These are phyloP conservation scores for Croton setiger DNA, from an alignment of 441 rosid species.

Conservation along the genomic window DNA sequence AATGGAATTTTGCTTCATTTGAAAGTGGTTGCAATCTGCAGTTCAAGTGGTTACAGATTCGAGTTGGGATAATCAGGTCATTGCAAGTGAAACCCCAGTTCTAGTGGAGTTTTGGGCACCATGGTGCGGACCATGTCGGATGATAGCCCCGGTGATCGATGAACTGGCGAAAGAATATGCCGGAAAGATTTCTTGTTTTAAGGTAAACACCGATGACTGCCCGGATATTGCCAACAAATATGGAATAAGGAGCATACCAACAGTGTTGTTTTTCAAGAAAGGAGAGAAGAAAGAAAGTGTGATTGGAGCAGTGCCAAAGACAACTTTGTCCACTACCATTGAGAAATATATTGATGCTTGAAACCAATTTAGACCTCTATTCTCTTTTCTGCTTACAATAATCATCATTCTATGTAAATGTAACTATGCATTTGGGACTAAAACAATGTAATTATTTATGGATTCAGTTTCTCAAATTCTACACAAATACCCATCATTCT, in stretches of 20 bases:
- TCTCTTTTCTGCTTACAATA: neutral
- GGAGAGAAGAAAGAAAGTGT: slow-evolving; percentile 76
- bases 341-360: slow-evolving; percentile 49
- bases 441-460: too few species aligned
- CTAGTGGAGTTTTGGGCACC: slow-evolving; percentile 83
- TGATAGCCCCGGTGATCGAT: slow-evolving; percentile 60
- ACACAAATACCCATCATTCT: neutral
- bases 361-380: neutral
- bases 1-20: too few species aligned
- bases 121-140: slow-evolving; percentile 75
- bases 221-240: slow-evolving; percentile 51
- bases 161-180: slow-evolving; percentile 59
- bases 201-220: slow-evolving; percentile 63
- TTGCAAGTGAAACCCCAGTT: slow-evolving; percentile 41
- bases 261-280: slow-evolving; percentile 58
- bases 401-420: slow-evolving; percentile 4
- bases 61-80: slow-evolving; percentile 43
- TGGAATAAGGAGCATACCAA: slow-evolving; percentile 70
- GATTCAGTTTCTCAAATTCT: neutral
- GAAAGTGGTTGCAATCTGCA: slow-evolving; percentile 25
- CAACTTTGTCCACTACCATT: slow-evolving; percentile 48
- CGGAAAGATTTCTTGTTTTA: slow-evolving; percentile 54
- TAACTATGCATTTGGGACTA: neutral
- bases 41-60: slow-evolving; percentile 54
- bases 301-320: slow-evolving; percentile 66